phyloP scores from a whole-genome alignment of 2,329 filamentous ascomycete species.

The Cordyceps cateniannulata region DNA sequence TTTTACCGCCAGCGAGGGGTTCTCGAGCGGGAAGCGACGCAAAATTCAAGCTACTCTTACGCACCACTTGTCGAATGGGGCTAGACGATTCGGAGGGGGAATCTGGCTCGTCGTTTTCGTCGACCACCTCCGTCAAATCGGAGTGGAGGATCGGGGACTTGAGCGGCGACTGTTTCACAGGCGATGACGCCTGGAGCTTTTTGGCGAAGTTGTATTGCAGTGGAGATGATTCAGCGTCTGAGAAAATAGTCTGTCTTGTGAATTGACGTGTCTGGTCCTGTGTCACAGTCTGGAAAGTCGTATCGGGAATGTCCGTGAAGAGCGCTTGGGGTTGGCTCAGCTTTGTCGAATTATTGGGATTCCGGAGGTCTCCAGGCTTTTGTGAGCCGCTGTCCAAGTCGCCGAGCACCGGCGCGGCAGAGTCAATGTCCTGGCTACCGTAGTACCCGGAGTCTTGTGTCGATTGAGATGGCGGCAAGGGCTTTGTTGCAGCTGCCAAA shows the following conservation, averaged over 20 bases:
- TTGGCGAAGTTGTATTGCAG: neutral
- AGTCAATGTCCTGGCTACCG: conserved; percentile 49
- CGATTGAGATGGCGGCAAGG: conserved; percentile 17
- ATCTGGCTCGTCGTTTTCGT: neutral
- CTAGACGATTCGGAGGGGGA: conserved; percentile 67
- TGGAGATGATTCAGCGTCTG: conserved; percentile 1
- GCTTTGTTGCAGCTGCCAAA: conserved; percentile 25
- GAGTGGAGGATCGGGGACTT: conserved; percentile 9
- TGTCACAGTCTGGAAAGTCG: conserved; percentile 36
- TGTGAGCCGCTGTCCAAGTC: conserved; percentile 15
- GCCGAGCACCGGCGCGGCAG: conserved; percentile 17
- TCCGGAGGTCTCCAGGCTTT: neutral
- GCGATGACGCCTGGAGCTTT: conserved; percentile 8
- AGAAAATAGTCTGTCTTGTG: conserved; percentile 3
- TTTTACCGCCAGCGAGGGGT: conserved; percentile 77
- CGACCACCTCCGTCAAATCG: conserved; percentile 35
- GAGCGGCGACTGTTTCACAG: conserved; percentile 3
- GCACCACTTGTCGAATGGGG: conserved; percentile 67
- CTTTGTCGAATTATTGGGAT: conserved; percentile 15
- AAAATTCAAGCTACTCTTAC: conserved; percentile 94
- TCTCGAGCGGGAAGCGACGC: conserved; percentile 87
- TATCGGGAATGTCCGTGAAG: conserved; percentile 27
- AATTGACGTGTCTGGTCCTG: conserved; percentile 33
- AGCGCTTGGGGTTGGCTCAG: conserved; percentile 21
- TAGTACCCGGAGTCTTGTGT: conserved; percentile 63